A percentile compares a stretch with the other conserved stretches of the same genome.
phyloP scores from a whole-genome alignment of 305 asterid species.

The Fraxinus sp. region DNA sequence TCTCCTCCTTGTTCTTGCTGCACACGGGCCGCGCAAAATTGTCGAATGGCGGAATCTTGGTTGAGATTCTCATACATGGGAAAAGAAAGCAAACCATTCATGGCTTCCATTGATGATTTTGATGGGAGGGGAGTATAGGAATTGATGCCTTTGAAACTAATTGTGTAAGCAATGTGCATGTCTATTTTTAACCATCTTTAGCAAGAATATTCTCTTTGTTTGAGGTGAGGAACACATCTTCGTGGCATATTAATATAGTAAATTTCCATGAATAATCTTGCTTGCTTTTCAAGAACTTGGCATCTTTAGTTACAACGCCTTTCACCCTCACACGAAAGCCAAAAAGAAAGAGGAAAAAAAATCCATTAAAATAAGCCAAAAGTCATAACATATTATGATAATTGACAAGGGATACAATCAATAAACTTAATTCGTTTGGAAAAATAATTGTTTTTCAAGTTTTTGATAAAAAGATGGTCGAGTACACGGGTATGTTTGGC shows the following conservation, averaged over 20 bases:
- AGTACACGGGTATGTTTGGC: not conserved
- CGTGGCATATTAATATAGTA: not conserved
- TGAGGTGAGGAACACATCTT: slow-evolving; percentile 18
- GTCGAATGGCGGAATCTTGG: slow-evolving; percentile 51
- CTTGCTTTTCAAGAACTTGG: not conserved
- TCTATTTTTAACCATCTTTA: slow-evolving; percentile 9
- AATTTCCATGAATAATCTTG: not conserved
- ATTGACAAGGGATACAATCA: not conserved
- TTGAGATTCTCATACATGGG: slow-evolving; percentile 25
- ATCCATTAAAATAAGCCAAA: not conserved
- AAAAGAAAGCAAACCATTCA: slow-evolving; percentile 23
- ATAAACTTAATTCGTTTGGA: not conserved
- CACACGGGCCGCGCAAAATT: slow-evolving; percentile 52
- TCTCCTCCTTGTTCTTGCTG: slow-evolving; percentile 33
- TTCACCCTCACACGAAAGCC: slow-evolving; percentile 19
- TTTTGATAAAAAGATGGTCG: not conserved
- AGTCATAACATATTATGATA: not conserved
- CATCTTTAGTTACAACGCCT: slow-evolving; percentile 17
- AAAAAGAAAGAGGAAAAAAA: not conserved
- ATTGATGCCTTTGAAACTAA: not conserved
- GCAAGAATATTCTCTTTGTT: slow-evolving; percentile 30
- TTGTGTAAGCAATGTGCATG: not conserved
- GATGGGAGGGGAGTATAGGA: slow-evolving; percentile 4
- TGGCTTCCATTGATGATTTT: slow-evolving; percentile 23
- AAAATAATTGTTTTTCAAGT: not conserved